Percentiles rank a stretch among this genome's conserved stretches.
Evolutionary conservation across 1,284 basidiomycete species (phyloP).

Genomic region (Trametes hirsuta): DNA sequence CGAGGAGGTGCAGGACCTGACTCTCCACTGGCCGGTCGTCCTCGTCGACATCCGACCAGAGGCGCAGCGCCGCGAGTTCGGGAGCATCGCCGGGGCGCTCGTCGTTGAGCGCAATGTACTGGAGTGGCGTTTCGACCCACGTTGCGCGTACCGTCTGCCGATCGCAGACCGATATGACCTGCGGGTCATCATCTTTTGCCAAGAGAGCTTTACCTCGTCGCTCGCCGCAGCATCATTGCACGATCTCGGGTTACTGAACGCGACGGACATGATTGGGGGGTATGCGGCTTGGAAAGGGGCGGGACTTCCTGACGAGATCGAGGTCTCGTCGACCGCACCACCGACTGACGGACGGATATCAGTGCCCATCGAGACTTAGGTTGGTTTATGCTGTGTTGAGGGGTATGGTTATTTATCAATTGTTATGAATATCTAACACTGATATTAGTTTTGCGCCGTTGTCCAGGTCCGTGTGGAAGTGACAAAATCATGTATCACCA

Average conservation of each 20-base stretch:
- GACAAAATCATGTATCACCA: too few relatives aligned
- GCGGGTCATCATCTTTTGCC: constrained; percentile 69
- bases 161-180: constrained; percentile 75
- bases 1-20: constrained; percentile 55
- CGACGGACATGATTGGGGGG: constrained; percentile 76
- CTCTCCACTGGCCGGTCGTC: constrained; percentile 59
- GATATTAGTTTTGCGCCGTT: neutral
- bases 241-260: constrained; percentile 67
- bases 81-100: constrained; percentile 63
- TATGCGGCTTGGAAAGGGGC: constrained; percentile 70
- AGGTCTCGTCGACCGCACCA: constrained; percentile 18
- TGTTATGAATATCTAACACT: neutral
- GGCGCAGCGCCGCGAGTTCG: constrained; percentile 55
- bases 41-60: constrained; percentile 76
- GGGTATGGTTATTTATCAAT: neutral
- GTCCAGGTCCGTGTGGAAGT: neutral
- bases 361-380: constrained; percentile 5
- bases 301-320: constrained; percentile 53
- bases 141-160: constrained; percentile 51
- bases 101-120: constrained; percentile 73
- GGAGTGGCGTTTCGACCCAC: constrained; percentile 76
- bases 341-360: constrained; percentile 17
- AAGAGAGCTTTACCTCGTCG: constrained; percentile 70
- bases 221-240: constrained; percentile 70
- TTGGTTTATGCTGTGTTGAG: neutral